Base-by-base conservation (phyloP, 2,329 filamentous ascomycete genomes). In the Coniella lustricola region DNA sequence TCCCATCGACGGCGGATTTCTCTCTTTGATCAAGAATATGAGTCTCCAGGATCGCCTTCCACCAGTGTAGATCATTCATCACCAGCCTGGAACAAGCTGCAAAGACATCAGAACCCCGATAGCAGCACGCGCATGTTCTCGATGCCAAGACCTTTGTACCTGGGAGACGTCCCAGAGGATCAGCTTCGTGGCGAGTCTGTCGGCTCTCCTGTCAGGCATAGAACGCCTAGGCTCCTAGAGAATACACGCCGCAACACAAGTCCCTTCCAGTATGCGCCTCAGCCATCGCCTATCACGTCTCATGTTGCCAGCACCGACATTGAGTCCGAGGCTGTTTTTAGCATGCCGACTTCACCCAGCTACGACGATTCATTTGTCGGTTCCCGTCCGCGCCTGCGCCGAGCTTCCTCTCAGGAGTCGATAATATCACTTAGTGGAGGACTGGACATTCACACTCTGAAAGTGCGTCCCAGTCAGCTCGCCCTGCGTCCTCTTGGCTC, bases 371-470 rank as follows among this genome's bases (percentile, higher is more conserved):
- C 54, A 5, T 59, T 4, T 40, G 49, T 12, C 59, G 32, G 31
- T 46, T 36, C 54, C 56, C 62, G 64, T 63, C 39, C 66, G 65
- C 46, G 63, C 54, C 54, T 64, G 59, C 56, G 67, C 35, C 82
- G 85, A 29, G 75, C 81, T 3, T 62, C 81, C 2, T 95, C 90
- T 1, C 89, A 95, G 57, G 90, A 96, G 62, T 95, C 88, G 16
- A 83, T 96, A 53, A 78, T 96, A 56, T 96, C 90, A 0, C 77
- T 95, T 2, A 81, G 84, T 0, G 90, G 89, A 3, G 90, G 90
- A 2, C 84, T 95, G 63, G 91, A 96, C 61, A 94, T 95, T 43
- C 90, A 95, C 63, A 90, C 86, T 0, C 73, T 94, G 4, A 83
- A 84, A 58, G 75, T 77, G 1, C 79, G 86, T 3, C 87, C 88